Evolutionary conservation across 2,329 filamentous ascomycete genomes (phyloP).

Genomic region (Incumbomyces lentus): DNA sequence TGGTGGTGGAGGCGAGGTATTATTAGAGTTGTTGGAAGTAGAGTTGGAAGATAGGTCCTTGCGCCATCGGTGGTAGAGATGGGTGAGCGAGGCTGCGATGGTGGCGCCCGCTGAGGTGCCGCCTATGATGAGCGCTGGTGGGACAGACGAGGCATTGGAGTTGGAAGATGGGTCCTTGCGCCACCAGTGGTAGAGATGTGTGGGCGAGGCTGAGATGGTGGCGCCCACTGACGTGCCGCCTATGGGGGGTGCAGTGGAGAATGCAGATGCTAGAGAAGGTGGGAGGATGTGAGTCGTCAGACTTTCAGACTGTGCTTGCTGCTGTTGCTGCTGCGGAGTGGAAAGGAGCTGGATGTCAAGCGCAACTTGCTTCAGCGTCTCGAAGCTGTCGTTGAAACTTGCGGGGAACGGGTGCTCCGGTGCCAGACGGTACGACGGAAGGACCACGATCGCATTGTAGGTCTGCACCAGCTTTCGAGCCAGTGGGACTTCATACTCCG

Average conservation of each 20-base stretch:
- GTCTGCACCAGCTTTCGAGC: slow-evolving; percentile 15
- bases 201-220: slow-evolving; percentile 30
- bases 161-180: slow-evolving; percentile 28
- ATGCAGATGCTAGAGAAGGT: neutral
- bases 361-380: slow-evolving; percentile 36
- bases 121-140: slow-evolving; percentile 24
- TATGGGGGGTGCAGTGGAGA: slow-evolving; percentile 16
- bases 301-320: no score
- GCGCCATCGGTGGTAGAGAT: slow-evolving; percentile 25
- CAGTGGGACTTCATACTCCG: slow-evolving; percentile 15
- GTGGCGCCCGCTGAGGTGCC: slow-evolving; percentile 39
- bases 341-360: slow-evolving; percentile 5
- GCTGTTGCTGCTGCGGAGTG: no score
- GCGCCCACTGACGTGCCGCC: slow-evolving; percentile 41
- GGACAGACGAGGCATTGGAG: slow-evolving; percentile 5
- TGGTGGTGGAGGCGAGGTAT: no score
- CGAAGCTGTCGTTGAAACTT: slow-evolving; percentile 35
- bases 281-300: neutral
- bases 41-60: slow-evolving; percentile 24
- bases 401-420: slow-evolving; percentile 39
- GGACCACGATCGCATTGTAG: slow-evolving; percentile 20
- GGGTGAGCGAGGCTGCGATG: slow-evolving; percentile 30
- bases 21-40: slow-evolving; percentile 20
- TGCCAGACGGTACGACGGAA: slow-evolving; percentile 28
- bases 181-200: slow-evolving; percentile 25